Percentiles rank a stretch among this genome's conserved stretches.
phyloP scores from a whole-genome alignment of 2,329 filamentous ascomycete genomes.

The Eutypa lata region DNA sequence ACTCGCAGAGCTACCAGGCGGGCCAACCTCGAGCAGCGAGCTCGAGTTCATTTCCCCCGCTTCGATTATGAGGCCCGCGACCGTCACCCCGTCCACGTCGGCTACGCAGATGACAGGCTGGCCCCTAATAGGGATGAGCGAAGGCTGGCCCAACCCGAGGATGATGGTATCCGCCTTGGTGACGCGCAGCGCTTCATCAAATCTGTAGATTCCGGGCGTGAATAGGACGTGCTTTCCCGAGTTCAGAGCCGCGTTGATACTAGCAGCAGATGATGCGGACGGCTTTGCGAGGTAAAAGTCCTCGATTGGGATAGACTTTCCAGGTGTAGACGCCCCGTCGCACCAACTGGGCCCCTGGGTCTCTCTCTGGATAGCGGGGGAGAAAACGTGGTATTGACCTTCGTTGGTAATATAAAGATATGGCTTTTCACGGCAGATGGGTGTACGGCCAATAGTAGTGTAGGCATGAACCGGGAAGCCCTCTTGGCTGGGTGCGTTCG shows the following conservation, averaged over 20 bases:
- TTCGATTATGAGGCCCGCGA: constrained; percentile 30
- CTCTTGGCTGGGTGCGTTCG: constrained; percentile 23
- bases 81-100: constrained; percentile 28
- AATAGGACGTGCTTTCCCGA: constrained; percentile 28
- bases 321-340: constrained; percentile 18
- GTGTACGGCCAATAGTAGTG: constrained; percentile 26
- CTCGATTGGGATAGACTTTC: constrained; percentile 24
- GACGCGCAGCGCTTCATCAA: constrained; percentile 24
- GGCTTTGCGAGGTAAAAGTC: constrained; percentile 25
- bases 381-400: constrained; percentile 26
- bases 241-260: constrained; percentile 25
- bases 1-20: constrained; percentile 15
- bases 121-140: constrained; percentile 25
- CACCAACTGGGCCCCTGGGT: constrained; percentile 27
- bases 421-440: constrained; percentile 30
- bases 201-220: constrained; percentile 28
- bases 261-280: constrained; percentile 15
- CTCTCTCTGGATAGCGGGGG: constrained; percentile 24
- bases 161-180: constrained; percentile 23
- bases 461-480: constrained; percentile 26
- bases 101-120: constrained; percentile 21
- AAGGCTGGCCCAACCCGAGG: constrained; percentile 28
- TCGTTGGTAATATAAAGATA: constrained; percentile 22
- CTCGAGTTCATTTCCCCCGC: constrained; percentile 23
- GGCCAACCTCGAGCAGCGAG: constrained; percentile 26